A percentile compares a stretch with the other conserved stretches of the same genome.
phyloP scores from a whole-genome alignment of 768 basidiomycete genomes.

The Collybia mongolica region DNA sequence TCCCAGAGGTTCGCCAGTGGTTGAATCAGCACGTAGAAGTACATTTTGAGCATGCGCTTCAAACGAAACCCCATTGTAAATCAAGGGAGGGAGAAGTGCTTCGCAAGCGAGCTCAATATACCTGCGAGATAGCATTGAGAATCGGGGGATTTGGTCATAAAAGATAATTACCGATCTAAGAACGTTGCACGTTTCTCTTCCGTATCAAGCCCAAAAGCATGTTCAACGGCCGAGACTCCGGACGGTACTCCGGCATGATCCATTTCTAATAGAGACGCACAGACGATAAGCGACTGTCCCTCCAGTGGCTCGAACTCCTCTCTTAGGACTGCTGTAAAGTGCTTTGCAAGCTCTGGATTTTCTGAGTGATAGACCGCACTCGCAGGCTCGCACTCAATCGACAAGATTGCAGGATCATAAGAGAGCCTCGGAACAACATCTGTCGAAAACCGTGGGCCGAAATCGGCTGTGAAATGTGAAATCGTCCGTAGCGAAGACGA shows the following conservation, averaged over 20 bases:
- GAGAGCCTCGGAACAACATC: slow-evolving; percentile 49
- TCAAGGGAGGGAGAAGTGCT: slow-evolving; percentile 49
- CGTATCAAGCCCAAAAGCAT: slow-evolving; percentile 44
- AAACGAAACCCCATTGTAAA: slow-evolving; percentile 57
- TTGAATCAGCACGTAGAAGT: slow-evolving; percentile 42
- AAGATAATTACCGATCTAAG: slow-evolving; percentile 38
- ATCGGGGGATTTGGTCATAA: background rate
- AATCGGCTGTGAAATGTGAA: slow-evolving; percentile 56
- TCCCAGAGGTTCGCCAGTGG: slow-evolving; percentile 41
- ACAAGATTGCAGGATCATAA: slow-evolving; percentile 38
- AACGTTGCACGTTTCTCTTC: slow-evolving; percentile 44
- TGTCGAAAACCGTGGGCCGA: slow-evolving; percentile 54
- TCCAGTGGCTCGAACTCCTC: slow-evolving; percentile 35
- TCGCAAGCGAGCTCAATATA: slow-evolving; percentile 51
- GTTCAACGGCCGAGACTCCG: slow-evolving; percentile 46
- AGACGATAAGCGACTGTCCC: slow-evolving; percentile 45
- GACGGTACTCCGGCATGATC: slow-evolving; percentile 40
- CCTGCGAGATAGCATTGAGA: slow-evolving; percentile 22
- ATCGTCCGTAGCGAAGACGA: slow-evolving; percentile 59
- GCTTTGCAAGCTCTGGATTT: slow-evolving; percentile 48
- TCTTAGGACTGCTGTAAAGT: slow-evolving; percentile 50
- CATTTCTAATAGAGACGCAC: slow-evolving; percentile 51
- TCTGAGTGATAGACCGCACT: slow-evolving; percentile 43
- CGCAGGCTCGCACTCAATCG: slow-evolving; percentile 46
- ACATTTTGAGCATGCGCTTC: slow-evolving; percentile 64